phyloP scores from a whole-genome alignment of 2,329 filamentous ascomycete genomes.

The Xylariaceae sp. region DNA sequence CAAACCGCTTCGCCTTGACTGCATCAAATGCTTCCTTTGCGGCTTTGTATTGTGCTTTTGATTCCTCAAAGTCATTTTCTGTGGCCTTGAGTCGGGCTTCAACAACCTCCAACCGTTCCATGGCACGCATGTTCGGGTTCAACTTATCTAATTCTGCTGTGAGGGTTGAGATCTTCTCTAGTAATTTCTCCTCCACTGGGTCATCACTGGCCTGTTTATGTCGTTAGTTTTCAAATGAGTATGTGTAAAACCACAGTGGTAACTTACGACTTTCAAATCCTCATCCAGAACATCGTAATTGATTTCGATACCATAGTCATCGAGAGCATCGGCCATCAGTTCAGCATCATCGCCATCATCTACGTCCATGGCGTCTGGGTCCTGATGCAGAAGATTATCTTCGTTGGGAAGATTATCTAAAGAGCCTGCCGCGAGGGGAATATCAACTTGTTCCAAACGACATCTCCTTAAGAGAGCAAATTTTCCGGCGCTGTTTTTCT shows the following conservation, averaged over 20 bases:
- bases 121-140: constrained; percentile 93
- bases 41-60: constrained; percentile 65
- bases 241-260: constrained; percentile 16
- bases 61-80: constrained; percentile 84
- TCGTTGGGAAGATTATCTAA: constrained; percentile 84
- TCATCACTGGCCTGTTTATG: constrained; percentile 56
- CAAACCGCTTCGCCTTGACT: constrained; percentile 74
- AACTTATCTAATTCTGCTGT: constrained; percentile 83
- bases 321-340: constrained; percentile 59
- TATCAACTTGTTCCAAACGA: constrained; percentile 85
- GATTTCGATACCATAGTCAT: constrained; percentile 88
- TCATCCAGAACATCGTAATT: constrained; percentile 79
- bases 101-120: constrained; percentile 82
- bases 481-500: constrained; percentile 76
- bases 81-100: constrained; percentile 76
- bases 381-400: constrained; percentile 68
- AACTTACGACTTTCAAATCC: constrained; percentile 68
- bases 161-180: constrained; percentile 70
- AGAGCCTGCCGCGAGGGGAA: constrained; percentile 72
- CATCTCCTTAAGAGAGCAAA: constrained; percentile 82
- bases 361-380: constrained; percentile 87
- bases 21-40: constrained; percentile 79
- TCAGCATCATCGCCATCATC: constrained; percentile 64
- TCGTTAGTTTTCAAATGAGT: constrained; percentile 28
- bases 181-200: constrained; percentile 66